Evolutionary conservation across 2,329 filamentous ascomycete species (phyloP), one percentile per base, ranked within the genome.

Genomic region (Camillea tinctor): DNA sequence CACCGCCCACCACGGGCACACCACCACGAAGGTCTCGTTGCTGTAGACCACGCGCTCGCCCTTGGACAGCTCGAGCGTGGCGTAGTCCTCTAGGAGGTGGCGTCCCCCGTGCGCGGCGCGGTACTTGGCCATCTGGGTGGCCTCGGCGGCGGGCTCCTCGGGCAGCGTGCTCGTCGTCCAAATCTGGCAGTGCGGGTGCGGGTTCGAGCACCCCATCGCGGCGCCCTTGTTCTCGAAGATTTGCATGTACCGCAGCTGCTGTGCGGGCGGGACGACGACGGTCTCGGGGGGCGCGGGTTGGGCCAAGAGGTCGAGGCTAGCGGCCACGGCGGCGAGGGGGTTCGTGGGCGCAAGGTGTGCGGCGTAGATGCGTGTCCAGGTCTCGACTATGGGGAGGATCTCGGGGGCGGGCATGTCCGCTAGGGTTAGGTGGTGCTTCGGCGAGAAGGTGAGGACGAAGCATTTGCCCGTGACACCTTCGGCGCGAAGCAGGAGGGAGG

Each of bases 161-260:
- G 95, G 95, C 67, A 97, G 79, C 6, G 88, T 90, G 21, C 92
- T 97, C 0, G 93, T 96, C 1, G 92, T 95, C 95, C 95, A 99
- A 64, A 97, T 84, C 75, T 99, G 95, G 60, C 95, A 94, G 77
- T 99, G 95, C 0, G 95, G 95, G 75, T 99, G 95, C 0, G 95
- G 95, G 75, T 99, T 99, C 1, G 94, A 98, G 80, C 95, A 99
- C 55, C 95, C 95, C 95, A 99, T 99, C 11, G 94, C 92, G 1
- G 91, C 88, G 55, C 95, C 95, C 78, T 99, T 99, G 81, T 99
- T 99, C 79, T 99, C 95, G 64, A 99, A 99, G 65, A 99, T 98
- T 74, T 99, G 95, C 93, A 99, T 97, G 78, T 96, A 98, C 57
- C 90, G 87, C 70, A 96, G 92, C 76, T 96, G 92, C 56, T 90